These are phyloP conservation scores for Ceratocystis diversiconidia DNA, from an alignment of 2,329 filamentous ascomycete genomes.

Conservation along the genomic window DNA sequence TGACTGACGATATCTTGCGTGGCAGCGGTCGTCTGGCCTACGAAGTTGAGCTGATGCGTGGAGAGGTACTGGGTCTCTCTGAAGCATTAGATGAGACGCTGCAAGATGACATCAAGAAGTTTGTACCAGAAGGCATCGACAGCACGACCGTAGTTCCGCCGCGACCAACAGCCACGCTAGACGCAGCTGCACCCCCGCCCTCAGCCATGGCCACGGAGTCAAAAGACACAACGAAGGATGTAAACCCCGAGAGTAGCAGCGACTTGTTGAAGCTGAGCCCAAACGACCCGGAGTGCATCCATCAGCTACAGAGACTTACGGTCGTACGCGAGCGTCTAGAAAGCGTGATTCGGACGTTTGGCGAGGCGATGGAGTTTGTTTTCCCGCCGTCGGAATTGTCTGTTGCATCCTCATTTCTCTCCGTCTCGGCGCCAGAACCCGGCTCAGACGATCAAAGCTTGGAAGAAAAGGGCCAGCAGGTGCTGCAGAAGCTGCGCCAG, in stretches of 20 bases:
- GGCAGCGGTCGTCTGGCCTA: constrained; percentile 82
- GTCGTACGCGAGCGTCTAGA: constrained; percentile 75
- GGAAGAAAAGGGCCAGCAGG: constrained; percentile 76
- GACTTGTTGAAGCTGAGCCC: constrained; percentile 8
- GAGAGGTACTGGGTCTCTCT: constrained; percentile 67
- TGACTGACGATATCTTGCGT: constrained; percentile 89
- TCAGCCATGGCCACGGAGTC: constrained; percentile 16
- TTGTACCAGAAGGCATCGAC: constrained; percentile 44
- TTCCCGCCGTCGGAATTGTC: constrained; percentile 79
- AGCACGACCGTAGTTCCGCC: constrained; percentile 21
- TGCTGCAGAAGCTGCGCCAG: constrained; percentile 52
- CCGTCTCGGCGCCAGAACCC: constrained; percentile 72
- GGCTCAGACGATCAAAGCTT: constrained; percentile 48
- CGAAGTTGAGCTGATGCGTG: constrained; percentile 84
- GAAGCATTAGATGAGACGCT: constrained; percentile 64
- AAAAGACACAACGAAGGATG: constrained; percentile 10
- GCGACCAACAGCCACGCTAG: background rate
- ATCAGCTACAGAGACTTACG: constrained; percentile 67
- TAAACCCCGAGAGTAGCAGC: constrained; percentile 6
- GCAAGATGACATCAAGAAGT: constrained; percentile 55
- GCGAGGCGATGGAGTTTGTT: constrained; percentile 89
- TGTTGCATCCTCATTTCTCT: constrained; percentile 72
- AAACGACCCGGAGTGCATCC: constrained; percentile 52
- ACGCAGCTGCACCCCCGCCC: background rate
- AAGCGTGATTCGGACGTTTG: constrained; percentile 78